A percentile compares a stretch with the other conserved stretches of the same genome.
Conservation (phyloP, 768 basidiomycete genomes). For the Phaffia australis region DNA sequence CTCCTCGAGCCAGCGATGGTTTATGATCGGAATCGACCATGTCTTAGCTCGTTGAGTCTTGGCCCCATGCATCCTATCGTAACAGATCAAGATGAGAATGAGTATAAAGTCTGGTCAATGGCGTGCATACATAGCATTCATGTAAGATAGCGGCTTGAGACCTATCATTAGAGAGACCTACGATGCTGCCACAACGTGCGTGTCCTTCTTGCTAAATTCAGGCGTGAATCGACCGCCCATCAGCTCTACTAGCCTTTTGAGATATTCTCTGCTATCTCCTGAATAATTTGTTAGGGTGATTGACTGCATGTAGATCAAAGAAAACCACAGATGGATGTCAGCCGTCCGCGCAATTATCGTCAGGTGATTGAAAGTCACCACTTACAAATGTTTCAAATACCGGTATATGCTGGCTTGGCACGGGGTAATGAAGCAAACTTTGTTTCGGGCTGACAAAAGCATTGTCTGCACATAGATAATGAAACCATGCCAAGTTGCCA, state of each 20-base stretch:
- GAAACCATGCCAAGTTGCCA: constrained; percentile 73
- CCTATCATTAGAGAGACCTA: constrained; percentile 40
- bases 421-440: constrained; percentile 74
- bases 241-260: constrained; percentile 64
- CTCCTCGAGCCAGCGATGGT: constrained; percentile 85
- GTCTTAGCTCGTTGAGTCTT: constrained; percentile 64
- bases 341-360: constrained; percentile 4
- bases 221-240: constrained; percentile 76
- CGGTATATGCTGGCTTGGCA: constrained; percentile 52
- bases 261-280: constrained; percentile 71
- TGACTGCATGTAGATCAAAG: constrained; percentile 41
- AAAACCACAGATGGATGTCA: background rate
- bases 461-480: constrained; percentile 59
- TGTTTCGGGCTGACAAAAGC: constrained; percentile 54
- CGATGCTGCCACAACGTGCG: constrained; percentile 73
- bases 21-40: constrained; percentile 79
- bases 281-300: constrained; percentile 84
- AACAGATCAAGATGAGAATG: background rate
- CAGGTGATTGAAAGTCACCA: constrained; percentile 24
- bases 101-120: background rate
- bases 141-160: background rate
- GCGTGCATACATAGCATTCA: background rate
- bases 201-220: constrained; percentile 61
- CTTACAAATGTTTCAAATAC: constrained; percentile 56
- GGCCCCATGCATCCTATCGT: constrained; percentile 36